Base-by-base conservation (phyloP, 148 eudicot genomes). In the Vaccinium darrowii region DNA sequence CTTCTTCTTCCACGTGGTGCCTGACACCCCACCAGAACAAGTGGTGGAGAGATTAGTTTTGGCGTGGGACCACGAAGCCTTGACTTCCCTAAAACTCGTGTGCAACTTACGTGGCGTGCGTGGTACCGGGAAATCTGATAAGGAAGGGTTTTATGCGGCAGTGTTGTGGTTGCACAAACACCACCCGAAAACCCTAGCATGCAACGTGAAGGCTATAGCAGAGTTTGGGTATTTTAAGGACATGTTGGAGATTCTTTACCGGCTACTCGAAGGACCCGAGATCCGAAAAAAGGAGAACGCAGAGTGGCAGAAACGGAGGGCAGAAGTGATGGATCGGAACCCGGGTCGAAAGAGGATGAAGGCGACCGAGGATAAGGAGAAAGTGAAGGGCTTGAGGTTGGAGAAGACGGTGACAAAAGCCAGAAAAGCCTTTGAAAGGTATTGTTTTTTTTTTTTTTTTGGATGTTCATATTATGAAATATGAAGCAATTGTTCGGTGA, bases 151-250 rank as follows among this genome's bases (percentile, higher is more conserved):
- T 18, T 85, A 81, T 49, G 62, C 60, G 14, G 71, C 87, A 8
- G 84, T 84, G 5, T 25, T 85, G 3, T 85, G 87, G 87, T 50
- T 85, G 25, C 84, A 85, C 73, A 53, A 81, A 9, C 15, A 80
- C 83, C 87, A 85, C 52, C 87, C 87, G 13, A 85, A 80, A 85
- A 80, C 87, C 65, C 87, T 85, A 71, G 84, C 87, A 0, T 80
- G 47, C 39, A 79, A 14, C 36, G 15, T 7, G 8, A 21, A 0
- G 4, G 60, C 60, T 15, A 56, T 71, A 1, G 84, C 87, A 6
- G 21, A 54, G 0, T 85, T 85, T 8, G 87, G 87, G 15, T 85
- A 80, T 57, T 71, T 85, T 18, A 85, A 85, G 65, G 87, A 85
- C 79, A 27, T 80, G 18, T 43, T 63, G 1, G 87, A 85, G 75